Base-by-base conservation (phyloP, 2,329 filamentous ascomycete genomes). In the Biscogniauxia marginata region DNA sequence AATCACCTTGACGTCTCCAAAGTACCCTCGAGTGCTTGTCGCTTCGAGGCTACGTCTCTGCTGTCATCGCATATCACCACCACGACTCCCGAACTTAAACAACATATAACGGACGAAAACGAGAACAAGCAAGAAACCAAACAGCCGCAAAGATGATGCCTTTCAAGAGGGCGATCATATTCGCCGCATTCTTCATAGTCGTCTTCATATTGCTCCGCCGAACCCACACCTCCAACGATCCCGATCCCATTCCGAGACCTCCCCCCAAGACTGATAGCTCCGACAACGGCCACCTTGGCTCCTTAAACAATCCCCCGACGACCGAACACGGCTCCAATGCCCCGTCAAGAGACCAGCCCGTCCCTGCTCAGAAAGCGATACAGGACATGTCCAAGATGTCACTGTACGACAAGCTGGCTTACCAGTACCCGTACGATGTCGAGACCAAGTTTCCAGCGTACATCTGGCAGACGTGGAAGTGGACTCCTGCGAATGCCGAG, bases 401-500 rank as follows among this genome's bases (percentile, higher is more conserved):
- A 16, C 81, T 93, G 52, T 80, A 79, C 80, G 89, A 83, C 77
- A 96, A 95, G 76, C 84, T 99, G 55, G 88, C 87, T 52, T 97
- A 96, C 77, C 90, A 96, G 66, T 98, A 95, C 74, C 91, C 93
- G 19, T 99, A 98, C 79, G 90, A 96, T 68, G 81, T 93, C 60
- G 86, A 92, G 69, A 75, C 81, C 65, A 96, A 93, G 73, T 98
- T 98, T 73, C 95, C 95, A 3, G 93, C 92, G 55, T 98, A 96
- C 78, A 96, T 99, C 70, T 99, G 95, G 95, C 95, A 99, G 80
- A 99, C 95, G 13, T 99, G 95, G 95, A 97, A 96, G 74, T 88
- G 85, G 68, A 90, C 86, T 0, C 93, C 93, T 0, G 83, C 87
- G 1, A 89, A 91, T 20, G 80, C 84, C 50, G 81, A 90, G 59